Percentiles rank a stretch among this genome's conserved stretches.
Evolutionary conservation across 2,329 filamentous ascomycete genomes (phyloP).

Genomic region (Stemphylium lycopersici): DNA sequence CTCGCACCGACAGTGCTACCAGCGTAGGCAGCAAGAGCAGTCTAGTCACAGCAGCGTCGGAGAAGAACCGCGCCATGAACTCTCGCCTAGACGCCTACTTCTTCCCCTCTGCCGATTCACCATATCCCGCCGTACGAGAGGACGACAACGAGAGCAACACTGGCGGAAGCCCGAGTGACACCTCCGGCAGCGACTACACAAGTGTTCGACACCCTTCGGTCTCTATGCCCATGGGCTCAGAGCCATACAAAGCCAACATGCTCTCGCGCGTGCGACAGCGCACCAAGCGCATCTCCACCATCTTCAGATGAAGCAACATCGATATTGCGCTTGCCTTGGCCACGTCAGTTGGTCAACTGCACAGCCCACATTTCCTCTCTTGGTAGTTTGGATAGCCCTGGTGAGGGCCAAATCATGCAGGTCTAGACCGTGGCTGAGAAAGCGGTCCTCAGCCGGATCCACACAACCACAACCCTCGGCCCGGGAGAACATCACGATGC

Average conservation of each 20-base stretch:
- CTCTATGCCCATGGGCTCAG: constrained; percentile 36
- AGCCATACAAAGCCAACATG: constrained; percentile 39
- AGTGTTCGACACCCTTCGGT: constrained; percentile 40
- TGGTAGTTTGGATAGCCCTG: constrained; percentile 18
- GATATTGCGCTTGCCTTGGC: constrained; percentile 1
- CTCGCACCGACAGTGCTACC: constrained; percentile 45
- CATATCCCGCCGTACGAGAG: constrained; percentile 37
- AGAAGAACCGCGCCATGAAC: constrained; percentile 50
- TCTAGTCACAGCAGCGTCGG: constrained; percentile 43
- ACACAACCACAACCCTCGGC: constrained; percentile 20
- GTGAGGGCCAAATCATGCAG: constrained; percentile 19
- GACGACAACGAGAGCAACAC: constrained; percentile 38
- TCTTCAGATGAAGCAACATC: constrained; percentile 43
- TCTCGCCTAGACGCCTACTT: constrained; percentile 49
- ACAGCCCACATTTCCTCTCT: constrained; percentile 24
- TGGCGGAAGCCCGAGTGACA: constrained; percentile 43
- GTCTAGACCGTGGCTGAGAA: constrained; percentile 26
- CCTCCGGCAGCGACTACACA: constrained; percentile 40
- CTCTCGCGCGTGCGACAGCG: constrained; percentile 43
- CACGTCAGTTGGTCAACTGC: constrained; percentile 23
- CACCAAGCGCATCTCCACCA: constrained; percentile 46
- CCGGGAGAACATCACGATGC: constrained; percentile 16
- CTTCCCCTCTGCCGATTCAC: constrained; percentile 32
- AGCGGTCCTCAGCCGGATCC: constrained; percentile 13
- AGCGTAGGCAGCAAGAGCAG: constrained; percentile 44